phyloP scores from a whole-genome alignment of 176 grass and related monocot species.

The Pontederia crassipes region DNA sequence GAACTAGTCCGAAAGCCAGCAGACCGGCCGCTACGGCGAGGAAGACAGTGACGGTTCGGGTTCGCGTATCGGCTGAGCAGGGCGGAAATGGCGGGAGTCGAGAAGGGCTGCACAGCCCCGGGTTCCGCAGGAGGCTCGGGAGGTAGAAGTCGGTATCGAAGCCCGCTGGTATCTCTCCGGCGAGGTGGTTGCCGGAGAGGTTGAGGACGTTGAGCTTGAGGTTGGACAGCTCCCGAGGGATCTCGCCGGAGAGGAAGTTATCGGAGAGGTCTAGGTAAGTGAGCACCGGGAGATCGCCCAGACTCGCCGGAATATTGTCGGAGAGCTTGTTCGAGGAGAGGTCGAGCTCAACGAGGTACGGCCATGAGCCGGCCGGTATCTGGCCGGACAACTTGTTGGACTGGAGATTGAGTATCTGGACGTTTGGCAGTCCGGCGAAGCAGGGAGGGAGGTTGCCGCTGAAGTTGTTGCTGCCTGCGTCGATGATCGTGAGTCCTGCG shows the following conservation, averaged over 20 bases:
- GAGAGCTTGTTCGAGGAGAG: slow-evolving; percentile 33
- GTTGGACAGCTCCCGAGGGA: slow-evolving; percentile 28
- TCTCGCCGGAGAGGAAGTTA: slow-evolving; percentile 25
- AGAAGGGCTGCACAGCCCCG: slow-evolving; percentile 25
- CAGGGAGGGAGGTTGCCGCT: slow-evolving; percentile 32
- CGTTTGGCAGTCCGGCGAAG: slow-evolving; percentile 22
- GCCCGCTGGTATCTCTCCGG: slow-evolving; percentile 39
- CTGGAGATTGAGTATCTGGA: slow-evolving; percentile 28
- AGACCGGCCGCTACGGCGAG: too few species aligned
- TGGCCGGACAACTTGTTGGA: slow-evolving; percentile 20
- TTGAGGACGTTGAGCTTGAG: slow-evolving; percentile 29
- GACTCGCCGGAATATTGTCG: slow-evolving; percentile 30
- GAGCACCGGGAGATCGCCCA: slow-evolving; percentile 27
- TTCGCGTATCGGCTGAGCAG: too few species aligned
- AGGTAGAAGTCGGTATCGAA: slow-evolving; percentile 29
- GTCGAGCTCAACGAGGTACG: slow-evolving; percentile 24
- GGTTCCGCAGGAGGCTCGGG: slow-evolving; percentile 24
- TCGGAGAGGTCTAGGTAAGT: slow-evolving; percentile 39
- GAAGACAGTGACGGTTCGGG: too few species aligned
- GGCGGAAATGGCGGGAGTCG: too few species aligned
- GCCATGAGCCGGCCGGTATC: slow-evolving; percentile 28
- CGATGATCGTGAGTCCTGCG: slow-evolving; percentile 31
- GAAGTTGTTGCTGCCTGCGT: slow-evolving; percentile 34
- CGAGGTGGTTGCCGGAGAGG: slow-evolving; percentile 35
- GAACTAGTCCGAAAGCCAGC: too few species aligned